These are phyloP conservation scores for Leptomonas seymouri DNA, from an alignment of 208 protist genomes.

Conservation along the genomic window DNA sequence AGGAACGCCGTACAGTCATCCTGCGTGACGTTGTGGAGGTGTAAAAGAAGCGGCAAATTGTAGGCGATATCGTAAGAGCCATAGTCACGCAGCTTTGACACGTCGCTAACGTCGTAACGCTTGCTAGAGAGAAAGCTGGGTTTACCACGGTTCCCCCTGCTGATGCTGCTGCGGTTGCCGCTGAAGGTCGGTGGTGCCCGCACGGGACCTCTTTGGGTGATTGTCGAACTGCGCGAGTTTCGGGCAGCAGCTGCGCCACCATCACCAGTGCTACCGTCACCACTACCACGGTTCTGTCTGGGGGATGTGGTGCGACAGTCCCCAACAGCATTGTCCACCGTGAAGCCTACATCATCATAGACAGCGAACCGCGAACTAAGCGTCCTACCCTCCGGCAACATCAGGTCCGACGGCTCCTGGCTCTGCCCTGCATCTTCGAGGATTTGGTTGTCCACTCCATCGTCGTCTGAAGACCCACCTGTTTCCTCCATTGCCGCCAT, in stretches of 20 bases:
- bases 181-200: constrained; percentile 7
- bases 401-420: not conserved
- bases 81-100: constrained; percentile 63
- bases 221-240: not conserved
- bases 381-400: not conserved
- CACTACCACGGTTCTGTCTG: not conserved
- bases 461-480: constrained; percentile 27
- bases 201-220: not conserved
- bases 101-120: constrained; percentile 54
- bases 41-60: constrained; percentile 43
- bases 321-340: not conserved
- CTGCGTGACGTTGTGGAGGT: constrained; percentile 19
- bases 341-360: not conserved
- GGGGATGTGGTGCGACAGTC: not conserved
- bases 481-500: constrained; percentile 27
- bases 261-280: not conserved
- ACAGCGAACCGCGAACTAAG: not conserved
- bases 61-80: constrained; percentile 49
- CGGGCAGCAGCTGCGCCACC: not conserved
- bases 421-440: constrained; percentile 13
- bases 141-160: not conserved
- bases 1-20: constrained; percentile 8
- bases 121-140: constrained; percentile 4
- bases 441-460: constrained; percentile 21
- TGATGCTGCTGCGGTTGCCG: not conserved